Evolutionary conservation across 371 early-diverging fungal species (phyloP).

Genomic region (Funneliformis caledonium): DNA sequence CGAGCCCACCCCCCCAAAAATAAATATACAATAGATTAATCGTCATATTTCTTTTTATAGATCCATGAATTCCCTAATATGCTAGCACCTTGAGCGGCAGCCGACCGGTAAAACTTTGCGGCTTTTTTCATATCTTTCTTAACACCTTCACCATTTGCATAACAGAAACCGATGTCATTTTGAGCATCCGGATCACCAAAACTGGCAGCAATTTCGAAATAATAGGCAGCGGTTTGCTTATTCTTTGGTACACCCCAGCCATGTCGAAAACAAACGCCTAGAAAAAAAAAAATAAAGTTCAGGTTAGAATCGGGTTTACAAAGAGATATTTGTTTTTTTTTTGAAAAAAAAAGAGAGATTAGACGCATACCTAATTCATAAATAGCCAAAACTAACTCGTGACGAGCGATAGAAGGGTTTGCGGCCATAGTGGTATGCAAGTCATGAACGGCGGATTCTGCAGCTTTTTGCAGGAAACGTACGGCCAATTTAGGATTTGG

Average conservation of each 20-base stretch:
- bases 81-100: slow-evolving; percentile 79
- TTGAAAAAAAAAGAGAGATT: too few relatives aligned
- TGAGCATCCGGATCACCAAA: slow-evolving; percentile 89
- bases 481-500: slow-evolving; percentile 65
- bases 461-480: slow-evolving; percentile 79
- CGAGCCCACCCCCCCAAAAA: too few relatives aligned
- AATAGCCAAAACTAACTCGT: slow-evolving; percentile 76
- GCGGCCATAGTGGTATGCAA: slow-evolving; percentile 39
- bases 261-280: slow-evolving; percentile 74
- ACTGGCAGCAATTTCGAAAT: slow-evolving; percentile 86
- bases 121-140: slow-evolving; percentile 79
- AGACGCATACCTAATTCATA: slow-evolving; percentile 72
- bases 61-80: slow-evolving; percentile 95
- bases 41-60: slow-evolving; percentile 84
- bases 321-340: background rate
- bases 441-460: slow-evolving; percentile 73
- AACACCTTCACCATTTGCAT: slow-evolving; percentile 80
- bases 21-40: background rate
- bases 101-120: slow-evolving; percentile 86
- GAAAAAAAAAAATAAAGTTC: background rate
- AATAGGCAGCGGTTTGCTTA: slow-evolving; percentile 80
- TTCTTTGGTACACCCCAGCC: slow-evolving; percentile 92
- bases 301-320: background rate
- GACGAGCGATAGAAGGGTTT: slow-evolving; percentile 47
- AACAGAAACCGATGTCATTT: slow-evolving; percentile 82